Evolutionary conservation across 2,329 filamentous ascomycete genomes (phyloP).

Genomic region (Fusarium denticulatum): DNA sequence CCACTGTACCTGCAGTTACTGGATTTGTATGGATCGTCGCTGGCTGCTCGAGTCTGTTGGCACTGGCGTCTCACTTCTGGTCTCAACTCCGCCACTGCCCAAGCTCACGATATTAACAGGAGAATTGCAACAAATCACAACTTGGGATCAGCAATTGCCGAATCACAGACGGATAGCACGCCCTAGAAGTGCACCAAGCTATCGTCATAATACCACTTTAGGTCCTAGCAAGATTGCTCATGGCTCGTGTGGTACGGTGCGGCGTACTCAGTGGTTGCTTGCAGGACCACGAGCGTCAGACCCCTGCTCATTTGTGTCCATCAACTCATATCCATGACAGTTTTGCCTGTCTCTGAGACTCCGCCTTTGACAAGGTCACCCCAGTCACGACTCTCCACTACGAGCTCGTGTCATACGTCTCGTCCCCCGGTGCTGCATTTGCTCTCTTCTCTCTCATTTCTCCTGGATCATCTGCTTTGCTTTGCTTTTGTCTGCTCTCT

Average conservation of each 20-base stretch:
- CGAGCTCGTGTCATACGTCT: slow-evolving; percentile 28
- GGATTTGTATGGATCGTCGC: slow-evolving; percentile 20
- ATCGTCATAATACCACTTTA: background rate
- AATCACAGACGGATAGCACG: slow-evolving; percentile 14
- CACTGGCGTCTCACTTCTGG: slow-evolving; percentile 19
- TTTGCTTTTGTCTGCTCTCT: slow-evolving; percentile 14
- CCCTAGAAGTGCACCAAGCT: background rate
- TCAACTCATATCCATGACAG: slow-evolving; percentile 19
- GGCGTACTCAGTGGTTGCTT: slow-evolving; percentile 28
- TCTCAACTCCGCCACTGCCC: slow-evolving; percentile 28
- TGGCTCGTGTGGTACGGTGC: slow-evolving; percentile 19
- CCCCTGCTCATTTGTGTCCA: slow-evolving; percentile 33
- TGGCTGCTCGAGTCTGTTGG: slow-evolving; percentile 12
- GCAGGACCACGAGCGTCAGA: slow-evolving; percentile 28
- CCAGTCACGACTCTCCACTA: slow-evolving; percentile 29
- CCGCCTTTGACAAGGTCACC: slow-evolving; percentile 31
- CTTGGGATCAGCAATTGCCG: background rate
- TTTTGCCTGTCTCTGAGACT: slow-evolving; percentile 35
- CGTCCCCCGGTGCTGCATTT: slow-evolving; percentile 30
- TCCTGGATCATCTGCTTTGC: slow-evolving; percentile 28
- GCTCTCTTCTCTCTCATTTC: slow-evolving; percentile 31
- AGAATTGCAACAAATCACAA: background rate
- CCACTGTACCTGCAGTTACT: slow-evolving; percentile 29
- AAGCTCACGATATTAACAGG: slow-evolving; percentile 25
- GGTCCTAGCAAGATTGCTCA: slow-evolving; percentile 19